Percentiles rank a stretch among this genome's conserved stretches.
Conservation (phyloP, 805 yeast species). For the Aciculoconidium aculeatum region DNA sequence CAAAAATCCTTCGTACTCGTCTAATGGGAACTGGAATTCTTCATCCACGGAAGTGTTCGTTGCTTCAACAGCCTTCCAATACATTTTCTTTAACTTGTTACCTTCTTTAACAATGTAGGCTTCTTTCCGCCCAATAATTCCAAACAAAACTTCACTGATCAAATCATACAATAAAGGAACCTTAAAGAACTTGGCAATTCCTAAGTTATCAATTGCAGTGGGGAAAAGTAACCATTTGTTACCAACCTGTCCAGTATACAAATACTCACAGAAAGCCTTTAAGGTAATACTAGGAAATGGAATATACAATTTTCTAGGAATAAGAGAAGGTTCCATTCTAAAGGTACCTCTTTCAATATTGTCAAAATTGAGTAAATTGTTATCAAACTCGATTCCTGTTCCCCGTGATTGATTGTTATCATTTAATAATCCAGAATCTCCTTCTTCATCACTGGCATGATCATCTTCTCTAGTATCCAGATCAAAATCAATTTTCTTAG, state of each 20-base stretch:
- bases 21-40: slow-evolving; percentile 33
- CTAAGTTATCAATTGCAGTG: slow-evolving; percentile 56
- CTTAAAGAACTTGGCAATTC: slow-evolving; percentile 60
- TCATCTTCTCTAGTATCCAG: slow-evolving; percentile 8
- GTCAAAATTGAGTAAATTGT: slow-evolving; percentile 29
- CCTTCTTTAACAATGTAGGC: slow-evolving; percentile 40
- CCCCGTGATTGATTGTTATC: too few relatives aligned
- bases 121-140: slow-evolving; percentile 66
- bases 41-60: slow-evolving; percentile 19
- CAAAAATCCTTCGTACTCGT: slow-evolving; percentile 49
- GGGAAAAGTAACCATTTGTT: slow-evolving; percentile 70
- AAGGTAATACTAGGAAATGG: slow-evolving; percentile 62
- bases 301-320: slow-evolving; percentile 63
- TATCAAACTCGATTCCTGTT: too few relatives aligned
- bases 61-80: slow-evolving; percentile 18
- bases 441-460: too few relatives aligned
- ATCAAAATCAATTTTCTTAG: slow-evolving; percentile 4
- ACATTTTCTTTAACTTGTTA: slow-evolving; percentile 27
- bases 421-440: too few relatives aligned
- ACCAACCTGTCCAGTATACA: slow-evolving; percentile 77
- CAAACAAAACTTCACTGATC: slow-evolving; percentile 62
- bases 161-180: slow-evolving; percentile 67
- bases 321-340: slow-evolving; percentile 51
- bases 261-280: slow-evolving; percentile 62
- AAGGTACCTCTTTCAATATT: slow-evolving; percentile 24